Evolutionary conservation across 345 rosid species (phyloP), one percentile per base, ranked within the genome.

Genomic region (Chamaenerion angustifolium): DNA sequence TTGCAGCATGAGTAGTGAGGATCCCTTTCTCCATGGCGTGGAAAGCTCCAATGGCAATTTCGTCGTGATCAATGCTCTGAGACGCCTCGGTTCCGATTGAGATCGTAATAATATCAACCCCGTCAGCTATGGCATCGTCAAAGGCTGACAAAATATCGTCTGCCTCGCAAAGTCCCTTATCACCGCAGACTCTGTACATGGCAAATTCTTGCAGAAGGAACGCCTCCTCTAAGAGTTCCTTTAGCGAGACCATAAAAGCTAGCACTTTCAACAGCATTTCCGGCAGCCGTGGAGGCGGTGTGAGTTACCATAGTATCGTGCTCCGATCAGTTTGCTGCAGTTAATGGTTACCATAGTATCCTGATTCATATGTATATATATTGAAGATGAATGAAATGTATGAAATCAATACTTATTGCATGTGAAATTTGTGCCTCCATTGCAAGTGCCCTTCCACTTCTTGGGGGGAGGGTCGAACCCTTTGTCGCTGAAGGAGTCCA

Each of bases 1-100:
- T 71, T 1, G 61, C 76, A 18, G 71, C 42, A 10, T 63, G 57
- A 8, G 43, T 13, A 1, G 64, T 59, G 16, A 71, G 59, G 40
- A 71, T 55, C 13, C 72, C 70, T 40, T 64, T 60, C 25, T 23
- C 51, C 52, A 64, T 27, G 7, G 72, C 67, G 43, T 67, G 76
- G 12, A 67, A 64, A 43, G 59, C 47, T 14, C 75, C 71, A 12
- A 66, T 70, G 2, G 69, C 67, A 9, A 63, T 13, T 8, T 45
- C 1, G 23, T 62, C 71, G 0, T 2, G 0, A 1, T 23, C 40
- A 19, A 61, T 42, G 3, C 16, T 12, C 0, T 0, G 0, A 0
- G 61, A 21, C 3, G 0, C 0, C 0, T 0, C 0, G 4, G 8
- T 0, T 14, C 68, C 77, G 6, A 72, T 0, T n/a, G 77, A 72